These are phyloP conservation scores for Heritiera fomes DNA, from an alignment of 345 rosid genomes.

Conservation along the genomic window DNA sequence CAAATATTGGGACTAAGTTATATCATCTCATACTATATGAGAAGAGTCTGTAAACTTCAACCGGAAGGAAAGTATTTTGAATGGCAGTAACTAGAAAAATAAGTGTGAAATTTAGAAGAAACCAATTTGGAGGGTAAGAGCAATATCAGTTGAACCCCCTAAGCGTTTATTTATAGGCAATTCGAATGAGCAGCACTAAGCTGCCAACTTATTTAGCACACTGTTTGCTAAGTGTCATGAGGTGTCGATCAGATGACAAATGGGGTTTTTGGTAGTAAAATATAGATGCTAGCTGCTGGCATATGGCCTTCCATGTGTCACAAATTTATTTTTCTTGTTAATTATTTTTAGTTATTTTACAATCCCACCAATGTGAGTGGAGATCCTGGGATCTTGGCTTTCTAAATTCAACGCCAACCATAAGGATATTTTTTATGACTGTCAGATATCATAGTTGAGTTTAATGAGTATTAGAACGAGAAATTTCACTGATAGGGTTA, in stretches of 20 bases:
- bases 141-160: background rate
- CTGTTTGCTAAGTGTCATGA: background rate
- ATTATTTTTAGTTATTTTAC: background rate
- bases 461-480: no score
- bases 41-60: background rate
- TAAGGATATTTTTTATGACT: background rate
- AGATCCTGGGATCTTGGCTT: background rate
- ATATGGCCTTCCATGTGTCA: background rate
- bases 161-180: background rate
- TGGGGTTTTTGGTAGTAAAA: no score
- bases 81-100: background rate
- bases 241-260: background rate
- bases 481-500: no score
- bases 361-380: background rate
- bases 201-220: background rate
- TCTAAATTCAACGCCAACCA: background rate
- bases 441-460: background rate
- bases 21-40: background rate
- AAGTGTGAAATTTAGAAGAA: background rate
- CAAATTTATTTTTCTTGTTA: background rate
- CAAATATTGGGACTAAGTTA: background rate
- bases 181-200: background rate
- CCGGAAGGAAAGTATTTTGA: background rate
- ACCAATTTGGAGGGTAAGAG: background rate
- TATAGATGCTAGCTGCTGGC: no score